Percentiles rank a stretch among this genome's conserved stretches.
These are phyloP conservation scores for Fusarium subglutinans DNA, from an alignment of 2,329 filamentous ascomycete species.

Conservation along the genomic window DNA sequence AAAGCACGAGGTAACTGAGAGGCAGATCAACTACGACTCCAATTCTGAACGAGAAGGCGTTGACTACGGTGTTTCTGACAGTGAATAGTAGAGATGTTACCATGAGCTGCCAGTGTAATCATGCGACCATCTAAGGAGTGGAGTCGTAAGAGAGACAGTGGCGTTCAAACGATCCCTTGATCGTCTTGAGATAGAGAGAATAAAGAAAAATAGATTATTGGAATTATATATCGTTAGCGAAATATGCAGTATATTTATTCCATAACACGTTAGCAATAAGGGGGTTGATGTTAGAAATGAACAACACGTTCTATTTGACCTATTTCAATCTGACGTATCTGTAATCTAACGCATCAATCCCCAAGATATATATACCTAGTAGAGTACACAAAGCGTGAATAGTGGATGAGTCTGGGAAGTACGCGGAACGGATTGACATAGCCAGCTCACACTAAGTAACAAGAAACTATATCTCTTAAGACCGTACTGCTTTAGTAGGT, in stretches of 20 bases:
- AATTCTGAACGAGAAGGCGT: neutral
- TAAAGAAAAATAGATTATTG: fast-evolving
- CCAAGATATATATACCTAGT: neutral
- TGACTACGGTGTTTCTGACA: neutral
- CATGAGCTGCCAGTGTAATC: fast-evolving
- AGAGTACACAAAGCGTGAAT: neutral
- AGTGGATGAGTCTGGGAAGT: neutral
- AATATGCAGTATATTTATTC: too few relatives aligned
- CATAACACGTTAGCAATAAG: too few relatives aligned
- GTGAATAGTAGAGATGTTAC: neutral
- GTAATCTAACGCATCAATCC: too few relatives aligned
- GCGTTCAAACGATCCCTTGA: neutral
- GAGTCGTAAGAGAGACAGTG: neutral
- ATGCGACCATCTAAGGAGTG: fast-evolving
- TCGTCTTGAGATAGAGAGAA: neutral
- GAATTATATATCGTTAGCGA: fast-evolving
- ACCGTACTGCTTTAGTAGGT: fast-evolving
- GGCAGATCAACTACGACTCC: neutral
- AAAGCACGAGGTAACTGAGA: fast-evolving
- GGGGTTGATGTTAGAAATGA: too few relatives aligned
- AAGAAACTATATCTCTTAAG: too few relatives aligned
- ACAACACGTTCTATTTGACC: too few relatives aligned
- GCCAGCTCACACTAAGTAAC: neutral
- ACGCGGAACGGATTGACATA: too few relatives aligned
- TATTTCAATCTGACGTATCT: too few relatives aligned